A percentile compares a stretch with the other conserved stretches of the same genome.
Conservation (phyloP, 306 rosid genomes). For the Cicer judaicum region DNA sequence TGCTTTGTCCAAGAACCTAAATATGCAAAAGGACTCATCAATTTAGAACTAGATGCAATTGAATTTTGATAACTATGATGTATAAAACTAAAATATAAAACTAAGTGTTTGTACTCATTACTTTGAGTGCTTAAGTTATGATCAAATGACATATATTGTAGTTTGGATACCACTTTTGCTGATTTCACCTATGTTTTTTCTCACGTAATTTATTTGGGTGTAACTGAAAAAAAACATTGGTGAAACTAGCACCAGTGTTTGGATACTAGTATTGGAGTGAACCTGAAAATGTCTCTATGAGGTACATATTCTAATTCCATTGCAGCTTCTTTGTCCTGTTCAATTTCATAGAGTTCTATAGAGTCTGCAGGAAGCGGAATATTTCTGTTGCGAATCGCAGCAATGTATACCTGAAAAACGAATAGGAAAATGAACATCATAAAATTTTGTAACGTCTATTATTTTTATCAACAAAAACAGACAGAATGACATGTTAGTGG, state of each 20-base stretch:
- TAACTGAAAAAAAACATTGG: too few relatives aligned
- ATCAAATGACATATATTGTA: conserved; percentile 7
- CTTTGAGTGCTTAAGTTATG: neutral
- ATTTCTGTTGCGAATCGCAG: conserved; percentile 80
- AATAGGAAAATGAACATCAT: neutral
- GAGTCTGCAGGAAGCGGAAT: conserved; percentile 68
- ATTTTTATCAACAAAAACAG: too few relatives aligned
- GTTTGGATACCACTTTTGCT: neutral
- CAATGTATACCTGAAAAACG: conserved; percentile 69
- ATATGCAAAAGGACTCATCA: conserved; percentile 12
- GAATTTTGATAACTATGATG: too few relatives aligned
- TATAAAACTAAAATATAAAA: neutral
- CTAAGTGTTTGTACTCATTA: neutral
- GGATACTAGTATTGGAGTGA: neutral
- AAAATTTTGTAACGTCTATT: neutral
- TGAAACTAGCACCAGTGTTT: neutral
- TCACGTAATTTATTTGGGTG: too few relatives aligned
- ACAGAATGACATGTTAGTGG: too few relatives aligned
- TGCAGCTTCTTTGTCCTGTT: conserved; percentile 65
- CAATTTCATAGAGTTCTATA: conserved; percentile 64
- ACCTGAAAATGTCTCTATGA: conserved; percentile 71
- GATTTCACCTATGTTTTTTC: too few relatives aligned
- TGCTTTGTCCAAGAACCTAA: conserved; percentile 84
- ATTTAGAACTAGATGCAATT: neutral
- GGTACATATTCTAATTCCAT: conserved; percentile 65